Evolutionary conservation across 768 basidiomycete genomes (phyloP), one percentile per base, ranked within the genome.

Genomic region (Cystoderma amianthinum): DNA sequence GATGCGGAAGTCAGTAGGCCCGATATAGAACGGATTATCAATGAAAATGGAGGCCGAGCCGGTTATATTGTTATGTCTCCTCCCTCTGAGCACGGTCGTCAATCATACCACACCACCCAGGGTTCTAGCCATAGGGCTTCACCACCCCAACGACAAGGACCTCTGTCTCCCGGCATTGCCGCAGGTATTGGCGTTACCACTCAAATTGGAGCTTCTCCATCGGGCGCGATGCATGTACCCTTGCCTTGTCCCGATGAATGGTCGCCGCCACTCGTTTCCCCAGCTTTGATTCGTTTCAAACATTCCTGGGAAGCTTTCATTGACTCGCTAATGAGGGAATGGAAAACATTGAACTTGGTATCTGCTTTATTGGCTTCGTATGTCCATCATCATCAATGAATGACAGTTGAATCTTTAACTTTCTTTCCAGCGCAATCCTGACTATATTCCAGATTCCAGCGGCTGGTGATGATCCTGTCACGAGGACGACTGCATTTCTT

Each of bases 1-100:
- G 84, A 86, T 43, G 85, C 86, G 2, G 80, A 89, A 41, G 72
- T 90, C 38, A 85, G 84, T 53, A 71, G 70, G 45, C 83, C 80
- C 6, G 87, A 90, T 52, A 74, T 90, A 15, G 62, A 76, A 38
- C 53, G 72, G 28, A 78, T 81, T 73, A 62, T 68, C 24, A 59
- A 66, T 28, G 61, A 59, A 1, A 67, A 68, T 28, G 56, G 59
- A 3, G 56, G 57, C 7, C 50, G 52, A 9, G 50, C 28, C 41
- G 43, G 19, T 15, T 16, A 20, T 37, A 18, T 7, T n/a, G 13
- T n/a, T n/a, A 32, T 39, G 12, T n/a, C n/a, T n/a, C 32, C 34
- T 34, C 23, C 36, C 17, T 32, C n/a, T n/a, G 28, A 33, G 18
- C 7, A 12, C 18, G 15, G 24, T 20, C 32, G 37, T 35, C 17